phyloP scores from a whole-genome alignment of 1,284 basidiomycete genomes.

The Microbotryum scabiosae region DNA sequence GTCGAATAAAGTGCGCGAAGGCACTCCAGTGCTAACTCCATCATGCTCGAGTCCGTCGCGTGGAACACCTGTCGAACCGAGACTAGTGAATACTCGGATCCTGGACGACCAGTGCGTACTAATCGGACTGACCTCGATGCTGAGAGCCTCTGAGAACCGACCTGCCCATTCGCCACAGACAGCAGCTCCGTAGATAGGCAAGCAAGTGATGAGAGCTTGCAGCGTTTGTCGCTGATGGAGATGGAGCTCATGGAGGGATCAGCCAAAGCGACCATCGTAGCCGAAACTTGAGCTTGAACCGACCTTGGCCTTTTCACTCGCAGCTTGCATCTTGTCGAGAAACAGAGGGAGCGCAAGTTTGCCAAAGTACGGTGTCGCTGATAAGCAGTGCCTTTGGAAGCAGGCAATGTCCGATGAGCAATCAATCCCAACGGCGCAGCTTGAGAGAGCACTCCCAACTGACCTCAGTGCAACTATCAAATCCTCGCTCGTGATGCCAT shows the following conservation, averaged over 20 bases:
- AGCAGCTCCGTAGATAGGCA: conserved; percentile 69
- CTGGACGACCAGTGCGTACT: too few species aligned
- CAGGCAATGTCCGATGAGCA: neutral
- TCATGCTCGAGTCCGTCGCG: conserved; percentile 66
- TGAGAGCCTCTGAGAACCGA: conserved; percentile 77
- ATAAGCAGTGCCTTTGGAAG: conserved; percentile 50
- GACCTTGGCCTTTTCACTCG: conserved; percentile 76
- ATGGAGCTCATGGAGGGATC: neutral
- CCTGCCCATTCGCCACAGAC: conserved; percentile 56
- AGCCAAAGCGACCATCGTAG: neutral
- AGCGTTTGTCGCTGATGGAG: conserved; percentile 64
- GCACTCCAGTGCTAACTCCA: conserved; percentile 61
- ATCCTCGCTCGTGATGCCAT: conserved; percentile 83
- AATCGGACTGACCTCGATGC: conserved; percentile 61
- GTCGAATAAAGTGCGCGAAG: conserved; percentile 62
- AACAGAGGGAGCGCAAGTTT: conserved; percentile 77
- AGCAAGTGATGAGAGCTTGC: conserved; percentile 60
- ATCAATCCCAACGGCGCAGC: conserved; percentile 3
- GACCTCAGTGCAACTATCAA: conserved; percentile 66
- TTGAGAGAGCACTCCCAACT: conserved; percentile 5
- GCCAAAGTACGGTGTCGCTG: conserved; percentile 73
- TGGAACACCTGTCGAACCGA: conserved; percentile 65
- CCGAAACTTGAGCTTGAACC: neutral
- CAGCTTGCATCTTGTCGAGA: conserved; percentile 82
- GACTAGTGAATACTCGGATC: neutral